phyloP scores from a whole-genome alignment of 78 protist species.

The Pelomyxa schiedti region DNA sequence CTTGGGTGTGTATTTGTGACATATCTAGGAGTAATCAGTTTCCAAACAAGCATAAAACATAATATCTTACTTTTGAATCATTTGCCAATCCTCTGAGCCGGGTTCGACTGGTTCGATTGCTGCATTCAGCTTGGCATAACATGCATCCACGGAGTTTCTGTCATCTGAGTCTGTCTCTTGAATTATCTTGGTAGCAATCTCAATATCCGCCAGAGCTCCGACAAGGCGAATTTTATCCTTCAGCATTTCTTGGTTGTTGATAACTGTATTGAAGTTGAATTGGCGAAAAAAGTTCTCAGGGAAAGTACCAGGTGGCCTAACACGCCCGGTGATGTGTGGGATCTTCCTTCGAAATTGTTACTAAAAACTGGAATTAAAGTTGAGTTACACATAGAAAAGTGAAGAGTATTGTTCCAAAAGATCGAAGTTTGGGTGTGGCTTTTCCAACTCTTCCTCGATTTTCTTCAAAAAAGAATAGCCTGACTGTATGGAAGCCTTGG shows the following conservation, averaged over 20 bases:
- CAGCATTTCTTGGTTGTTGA: constrained; percentile 10
- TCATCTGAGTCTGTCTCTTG: constrained; percentile 11
- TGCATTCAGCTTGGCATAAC: constrained; percentile 47
- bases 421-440: constrained; percentile 1
- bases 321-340: neutral
- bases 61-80: constrained; percentile 6
- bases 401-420: constrained; percentile 11
- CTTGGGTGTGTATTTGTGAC: constrained; percentile 29
- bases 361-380: no score
- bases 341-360: no score
- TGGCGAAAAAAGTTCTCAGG: no score
- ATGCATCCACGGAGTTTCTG: constrained; percentile 30
- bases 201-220: constrained; percentile 46
- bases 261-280: no score
- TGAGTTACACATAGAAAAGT: constrained; percentile 58
- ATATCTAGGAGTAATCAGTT: no score
- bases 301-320: constrained; percentile 65
- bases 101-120: constrained; percentile 30
- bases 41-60: no score
- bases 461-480: constrained; percentile 46
- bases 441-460: constrained; percentile 12
- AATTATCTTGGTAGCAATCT: constrained; percentile 40
- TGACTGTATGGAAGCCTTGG: constrained; percentile 20
- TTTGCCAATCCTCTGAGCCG: neutral
- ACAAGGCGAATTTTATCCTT: constrained; percentile 35